phyloP scores from a whole-genome alignment of 2,329 filamentous ascomycete genomes.

The Cladosporium cucumerinum region DNA sequence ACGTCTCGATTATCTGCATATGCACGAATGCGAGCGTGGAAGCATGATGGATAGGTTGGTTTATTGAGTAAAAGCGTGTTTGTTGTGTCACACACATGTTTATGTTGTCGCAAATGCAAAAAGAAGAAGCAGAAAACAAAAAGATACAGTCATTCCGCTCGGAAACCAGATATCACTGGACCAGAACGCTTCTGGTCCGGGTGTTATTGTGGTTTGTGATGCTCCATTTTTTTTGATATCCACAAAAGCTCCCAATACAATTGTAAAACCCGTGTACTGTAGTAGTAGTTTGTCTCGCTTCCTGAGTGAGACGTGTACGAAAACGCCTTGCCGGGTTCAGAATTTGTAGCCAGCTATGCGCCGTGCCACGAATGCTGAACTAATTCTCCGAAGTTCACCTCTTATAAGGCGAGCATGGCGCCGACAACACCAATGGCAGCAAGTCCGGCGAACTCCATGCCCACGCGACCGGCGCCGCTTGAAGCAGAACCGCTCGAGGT shows the following conservation, averaged over 20 bases:
- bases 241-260: conserved; percentile 6
- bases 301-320: not conserved
- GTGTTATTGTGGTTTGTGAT: not conserved
- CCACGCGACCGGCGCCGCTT: conserved; percentile 23
- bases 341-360: not conserved
- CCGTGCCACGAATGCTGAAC: not conserved
- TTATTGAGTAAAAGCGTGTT: not conserved
- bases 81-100: not conserved
- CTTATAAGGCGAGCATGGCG: conserved; percentile 26
- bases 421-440: conserved; percentile 27
- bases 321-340: not conserved
- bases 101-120: not conserved
- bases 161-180: not conserved
- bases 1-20: not conserved
- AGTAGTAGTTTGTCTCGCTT: not conserved
- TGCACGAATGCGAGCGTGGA: not conserved
- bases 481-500: conserved; percentile 7
- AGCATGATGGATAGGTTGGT: not conserved
- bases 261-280: conserved; percentile 12
- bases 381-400: not conserved
- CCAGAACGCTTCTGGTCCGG: not conserved
- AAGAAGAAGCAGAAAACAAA: not conserved
- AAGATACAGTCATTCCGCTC: not conserved
- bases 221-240: conserved; percentile 4
- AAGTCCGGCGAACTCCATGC: conserved; percentile 27